Conservation (phyloP, 1,284 basidiomycete genomes). For the Mycosarcoma mackinlayi region DNA sequence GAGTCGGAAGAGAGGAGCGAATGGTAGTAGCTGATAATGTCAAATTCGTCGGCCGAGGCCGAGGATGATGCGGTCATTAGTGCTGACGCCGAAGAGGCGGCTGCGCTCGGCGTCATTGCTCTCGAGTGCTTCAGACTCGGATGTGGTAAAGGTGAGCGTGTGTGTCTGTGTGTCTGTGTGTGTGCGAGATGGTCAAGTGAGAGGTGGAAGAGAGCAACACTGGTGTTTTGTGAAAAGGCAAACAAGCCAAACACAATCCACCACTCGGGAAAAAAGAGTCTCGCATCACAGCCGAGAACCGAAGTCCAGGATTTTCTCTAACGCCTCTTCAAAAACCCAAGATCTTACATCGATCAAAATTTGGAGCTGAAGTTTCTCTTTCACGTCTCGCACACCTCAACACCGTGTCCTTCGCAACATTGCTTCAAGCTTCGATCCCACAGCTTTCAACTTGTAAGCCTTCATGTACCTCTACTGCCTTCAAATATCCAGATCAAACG, state of each 20-base stretch:
- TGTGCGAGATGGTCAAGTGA: background rate
- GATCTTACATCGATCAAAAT: background rate
- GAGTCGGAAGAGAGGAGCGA: constrained; percentile 49
- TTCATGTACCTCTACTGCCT: too few relatives aligned
- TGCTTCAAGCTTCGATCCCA: too few relatives aligned
- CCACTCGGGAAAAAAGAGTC: background rate
- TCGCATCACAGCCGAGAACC: constrained; percentile 12
- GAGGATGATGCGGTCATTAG: too few relatives aligned
- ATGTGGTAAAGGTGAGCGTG: background rate
- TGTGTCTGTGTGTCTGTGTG: background rate
- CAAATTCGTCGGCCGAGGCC: too few relatives aligned
- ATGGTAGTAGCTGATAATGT: constrained; percentile 59
- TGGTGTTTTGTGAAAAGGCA: background rate
- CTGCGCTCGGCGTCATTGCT: constrained; percentile 18
- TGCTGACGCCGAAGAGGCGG: too few relatives aligned
- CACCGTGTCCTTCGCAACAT: too few relatives aligned
- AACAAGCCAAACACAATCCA: constrained; percentile 1
- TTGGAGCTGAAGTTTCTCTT: too few relatives aligned
- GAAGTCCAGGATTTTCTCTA: background rate
- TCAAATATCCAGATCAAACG: too few relatives aligned
- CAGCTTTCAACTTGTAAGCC: too few relatives aligned
- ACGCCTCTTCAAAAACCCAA: background rate
- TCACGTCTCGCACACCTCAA: too few relatives aligned
- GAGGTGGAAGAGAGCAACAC: background rate
- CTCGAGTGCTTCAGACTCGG: too few relatives aligned